phyloP scores from a whole-genome alignment of 1,284 basidiomycete species.

The Bondarzewia mesenterica region DNA sequence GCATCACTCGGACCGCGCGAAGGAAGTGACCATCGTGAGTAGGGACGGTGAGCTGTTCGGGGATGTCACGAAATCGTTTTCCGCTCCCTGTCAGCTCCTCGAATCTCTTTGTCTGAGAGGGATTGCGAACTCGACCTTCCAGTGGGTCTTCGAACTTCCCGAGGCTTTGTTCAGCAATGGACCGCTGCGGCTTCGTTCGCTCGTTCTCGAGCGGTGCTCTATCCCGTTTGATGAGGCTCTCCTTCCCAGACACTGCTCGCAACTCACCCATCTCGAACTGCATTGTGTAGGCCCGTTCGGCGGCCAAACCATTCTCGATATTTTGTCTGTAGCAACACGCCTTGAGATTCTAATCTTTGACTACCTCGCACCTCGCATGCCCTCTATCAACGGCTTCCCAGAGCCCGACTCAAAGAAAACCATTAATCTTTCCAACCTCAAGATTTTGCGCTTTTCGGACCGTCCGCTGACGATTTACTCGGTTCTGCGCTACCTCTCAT shows the following conservation, averaged over 20 bases:
- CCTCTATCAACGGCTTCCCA: not conserved
- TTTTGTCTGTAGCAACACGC: slow-evolving; percentile 6
- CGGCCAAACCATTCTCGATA: slow-evolving; percentile 5
- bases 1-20: slow-evolving; percentile 10
- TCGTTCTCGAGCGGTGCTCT: slow-evolving; percentile 10
- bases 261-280: slow-evolving; percentile 12
- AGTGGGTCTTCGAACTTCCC: slow-evolving; percentile 11
- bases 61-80: slow-evolving; percentile 9
- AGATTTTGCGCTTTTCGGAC: slow-evolving; percentile 6
- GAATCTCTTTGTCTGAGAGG: slow-evolving; percentile 9
- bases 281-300: slow-evolving; percentile 7
- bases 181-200: slow-evolving; percentile 7
- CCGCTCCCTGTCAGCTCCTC: slow-evolving; percentile 6
- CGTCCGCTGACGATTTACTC: slow-evolving; percentile 9
- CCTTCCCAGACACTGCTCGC: slow-evolving; percentile 7
- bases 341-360: slow-evolving; percentile 10
- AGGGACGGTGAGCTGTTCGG: slow-evolving; percentile 4
- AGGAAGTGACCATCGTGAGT: slow-evolving; percentile 10
- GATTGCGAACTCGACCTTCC: slow-evolving; percentile 5
- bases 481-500: slow-evolving; percentile 9
- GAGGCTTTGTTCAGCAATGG: slow-evolving; percentile 6
- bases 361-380: slow-evolving; percentile 4
- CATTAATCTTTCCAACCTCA: slow-evolving; percentile 8
- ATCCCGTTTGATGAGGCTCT: slow-evolving; percentile 1
- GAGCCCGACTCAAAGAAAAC: slow-evolving; percentile 1